phyloP scores from a whole-genome alignment of 352 stramenopile species.

The Globisporangium parvum region DNA sequence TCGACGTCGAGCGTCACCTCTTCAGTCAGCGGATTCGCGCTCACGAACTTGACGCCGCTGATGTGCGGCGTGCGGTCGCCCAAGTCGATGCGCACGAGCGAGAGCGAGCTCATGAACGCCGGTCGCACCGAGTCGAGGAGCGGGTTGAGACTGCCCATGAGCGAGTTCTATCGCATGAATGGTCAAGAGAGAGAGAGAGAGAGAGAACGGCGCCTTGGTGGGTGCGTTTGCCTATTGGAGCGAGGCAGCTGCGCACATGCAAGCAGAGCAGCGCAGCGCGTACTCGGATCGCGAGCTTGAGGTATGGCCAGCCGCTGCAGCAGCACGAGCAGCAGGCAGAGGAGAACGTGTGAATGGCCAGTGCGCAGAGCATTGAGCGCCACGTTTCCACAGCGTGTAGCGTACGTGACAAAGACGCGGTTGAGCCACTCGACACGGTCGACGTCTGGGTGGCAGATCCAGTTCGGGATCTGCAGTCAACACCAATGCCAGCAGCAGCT shows the following conservation, averaged over 20 bases:
- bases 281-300: constrained; percentile 72
- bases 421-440: constrained; percentile 80
- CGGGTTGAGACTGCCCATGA: constrained; percentile 53
- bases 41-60: constrained; percentile 67
- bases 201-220: background rate
- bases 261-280: background rate
- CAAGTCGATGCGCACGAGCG: constrained; percentile 50
- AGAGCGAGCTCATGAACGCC: constrained; percentile 61
- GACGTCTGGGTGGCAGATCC: constrained; percentile 52
- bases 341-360: background rate
- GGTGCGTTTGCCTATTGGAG: background rate
- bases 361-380: background rate
- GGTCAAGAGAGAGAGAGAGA: background rate
- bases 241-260: background rate
- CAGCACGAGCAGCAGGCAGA: constrained; percentile 1
- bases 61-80: constrained; percentile 54
- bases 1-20: constrained; percentile 71
- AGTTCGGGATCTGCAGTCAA: constrained; percentile 34
- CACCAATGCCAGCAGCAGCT: background rate
- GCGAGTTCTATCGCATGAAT: constrained; percentile 38
- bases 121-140: constrained; percentile 53
- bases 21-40: constrained; percentile 41
- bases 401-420: constrained; percentile 49
- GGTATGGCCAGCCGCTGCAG: constrained; percentile 56
- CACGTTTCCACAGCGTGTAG: background rate